Percentiles rank a stretch among this genome's conserved stretches.
These are phyloP conservation scores for Xylariaceae sp. DNA, from an alignment of 2,329 filamentous ascomycete genomes.

Conservation along the genomic window DNA sequence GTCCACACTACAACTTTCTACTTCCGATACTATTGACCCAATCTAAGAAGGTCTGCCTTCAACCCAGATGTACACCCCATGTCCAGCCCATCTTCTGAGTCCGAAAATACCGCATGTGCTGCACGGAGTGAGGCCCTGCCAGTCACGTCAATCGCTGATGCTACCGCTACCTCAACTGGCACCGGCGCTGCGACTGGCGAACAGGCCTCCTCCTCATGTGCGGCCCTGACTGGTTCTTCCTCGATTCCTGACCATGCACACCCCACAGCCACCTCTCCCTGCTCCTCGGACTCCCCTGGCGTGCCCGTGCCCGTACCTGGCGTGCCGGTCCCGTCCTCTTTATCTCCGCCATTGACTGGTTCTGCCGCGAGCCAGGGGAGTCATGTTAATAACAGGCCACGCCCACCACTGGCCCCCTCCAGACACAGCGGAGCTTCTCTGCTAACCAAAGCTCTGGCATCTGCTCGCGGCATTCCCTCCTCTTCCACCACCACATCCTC, in stretches of 20 bases:
- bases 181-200: conserved; percentile 27
- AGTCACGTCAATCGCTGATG: conserved; percentile 19
- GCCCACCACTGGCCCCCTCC: conserved; percentile 38
- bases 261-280: conserved; percentile 21
- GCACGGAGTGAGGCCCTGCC: conserved; percentile 26
- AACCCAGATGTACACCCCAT: conserved; percentile 53
- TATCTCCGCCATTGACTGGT: conserved; percentile 23
- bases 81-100: conserved; percentile 47
- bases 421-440: conserved; percentile 49
- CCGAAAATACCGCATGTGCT: conserved; percentile 51
- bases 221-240: conserved; percentile 27
- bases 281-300: conserved; percentile 14
- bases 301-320: conserved; percentile 9
- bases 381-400: conserved; percentile 44
- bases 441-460: conserved; percentile 54
- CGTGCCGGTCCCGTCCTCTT: conserved; percentile 23
- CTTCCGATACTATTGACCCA: conserved; percentile 14
- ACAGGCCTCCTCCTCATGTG: conserved; percentile 24
- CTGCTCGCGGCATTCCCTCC: conserved; percentile 48
- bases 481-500: conserved; percentile 17
- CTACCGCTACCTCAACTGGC: conserved; percentile 12
- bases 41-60: conserved; percentile 14
- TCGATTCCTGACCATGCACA: conserved; percentile 24
- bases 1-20: conserved; percentile 4
- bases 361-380: conserved; percentile 33